A percentile compares a stretch with the other conserved stretches of the same genome.
These are phyloP conservation scores for Pleurostoma richardsiae DNA, from an alignment of 2,329 filamentous ascomycete genomes.

Conservation along the genomic window DNA sequence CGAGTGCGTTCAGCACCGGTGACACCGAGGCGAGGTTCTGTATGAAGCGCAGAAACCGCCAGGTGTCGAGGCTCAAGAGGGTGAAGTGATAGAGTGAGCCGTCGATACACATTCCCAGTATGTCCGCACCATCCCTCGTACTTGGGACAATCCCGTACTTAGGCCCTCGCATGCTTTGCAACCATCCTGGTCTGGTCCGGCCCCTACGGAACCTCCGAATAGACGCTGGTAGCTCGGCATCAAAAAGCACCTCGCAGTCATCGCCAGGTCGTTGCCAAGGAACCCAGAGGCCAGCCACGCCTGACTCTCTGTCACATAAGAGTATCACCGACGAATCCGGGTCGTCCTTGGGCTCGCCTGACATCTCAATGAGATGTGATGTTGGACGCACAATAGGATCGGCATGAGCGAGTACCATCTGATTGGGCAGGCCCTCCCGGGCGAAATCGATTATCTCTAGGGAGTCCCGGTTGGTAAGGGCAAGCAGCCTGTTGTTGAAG, in stretches of 20 bases:
- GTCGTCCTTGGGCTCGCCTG: conserved; percentile 13
- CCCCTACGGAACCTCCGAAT: conserved; percentile 52
- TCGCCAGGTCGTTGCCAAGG: conserved; percentile 33
- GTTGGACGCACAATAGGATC: conserved; percentile 39
- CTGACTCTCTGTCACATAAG: conserved; percentile 40
- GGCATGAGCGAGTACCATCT: conserved; percentile 35
- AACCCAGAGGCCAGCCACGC: conserved; percentile 45
- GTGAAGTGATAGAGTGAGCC: conserved; percentile 67
- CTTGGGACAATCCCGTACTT: conserved; percentile 38
- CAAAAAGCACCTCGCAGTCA: conserved; percentile 45
- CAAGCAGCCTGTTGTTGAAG: conserved; percentile 41
- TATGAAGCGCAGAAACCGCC: conserved; percentile 66
- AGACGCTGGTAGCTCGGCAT: conserved; percentile 49
- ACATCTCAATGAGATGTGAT: conserved; percentile 41
- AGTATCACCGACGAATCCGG: conserved; percentile 36
- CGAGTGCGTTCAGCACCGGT: conserved; percentile 35
- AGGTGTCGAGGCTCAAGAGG: conserved; percentile 56
- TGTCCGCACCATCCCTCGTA: conserved; percentile 39
- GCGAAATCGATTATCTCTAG: conserved; percentile 48
- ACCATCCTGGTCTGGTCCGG: conserved; percentile 48
- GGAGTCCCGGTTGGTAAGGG: conserved; percentile 49
- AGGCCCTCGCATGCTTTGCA: conserved; percentile 21
- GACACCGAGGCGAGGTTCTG: conserved; percentile 60
- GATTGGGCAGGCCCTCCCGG: conserved; percentile 23
- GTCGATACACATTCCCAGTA: conserved; percentile 63